Percentiles rank a stretch among this genome's conserved stretches.
phyloP scores from a whole-genome alignment of 1,284 basidiomycete species.

The Pseudozyma thailandica region DNA sequence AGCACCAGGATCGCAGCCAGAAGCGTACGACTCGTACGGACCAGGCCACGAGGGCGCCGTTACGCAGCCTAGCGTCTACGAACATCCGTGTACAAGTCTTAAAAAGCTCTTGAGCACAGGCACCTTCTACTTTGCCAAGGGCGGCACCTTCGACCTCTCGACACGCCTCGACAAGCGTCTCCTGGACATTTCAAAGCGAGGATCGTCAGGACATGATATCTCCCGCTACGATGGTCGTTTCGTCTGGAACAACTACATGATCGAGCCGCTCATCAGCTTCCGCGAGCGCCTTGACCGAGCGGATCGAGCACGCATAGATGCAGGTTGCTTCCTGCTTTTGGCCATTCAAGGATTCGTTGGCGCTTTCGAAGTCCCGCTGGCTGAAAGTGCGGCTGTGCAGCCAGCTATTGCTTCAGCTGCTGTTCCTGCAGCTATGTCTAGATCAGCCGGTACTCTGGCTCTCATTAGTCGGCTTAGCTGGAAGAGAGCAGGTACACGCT shows the following conservation, averaged over 20 bases:
- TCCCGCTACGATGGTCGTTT: slow-evolving; percentile 68
- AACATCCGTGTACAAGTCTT: slow-evolving; percentile 89
- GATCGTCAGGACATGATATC: slow-evolving; percentile 39
- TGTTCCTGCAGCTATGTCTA: background rate
- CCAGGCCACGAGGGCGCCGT: slow-evolving; percentile 34
- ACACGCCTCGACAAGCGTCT: slow-evolving; percentile 66
- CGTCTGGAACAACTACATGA: slow-evolving; percentile 85
- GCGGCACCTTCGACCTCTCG: slow-evolving; percentile 82
- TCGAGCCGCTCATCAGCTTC: slow-evolving; percentile 82
- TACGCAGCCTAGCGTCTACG: slow-evolving; percentile 70
- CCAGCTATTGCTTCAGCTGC: background rate
- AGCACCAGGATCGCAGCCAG: slow-evolving; percentile 27
- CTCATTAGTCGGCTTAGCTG: slow-evolving; percentile 84
- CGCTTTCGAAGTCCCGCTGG: slow-evolving; percentile 74
- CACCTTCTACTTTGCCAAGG: slow-evolving; percentile 89
- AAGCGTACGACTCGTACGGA: slow-evolving; percentile 39
- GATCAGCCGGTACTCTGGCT: slow-evolving; percentile 75
- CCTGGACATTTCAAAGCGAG: slow-evolving; percentile 67
- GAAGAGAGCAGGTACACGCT: slow-evolving; percentile 95
- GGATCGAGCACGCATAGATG: slow-evolving; percentile 78
- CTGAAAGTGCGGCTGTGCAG: background rate
- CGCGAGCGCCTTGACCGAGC: slow-evolving; percentile 77
- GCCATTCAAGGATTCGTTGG: slow-evolving; percentile 92
- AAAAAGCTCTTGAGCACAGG: slow-evolving; percentile 91
- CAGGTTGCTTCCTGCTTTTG: slow-evolving; percentile 72